These are phyloP conservation scores for Paramecium biaurelia DNA, from an alignment of 73 alveolate genomes.

Conservation along the genomic window DNA sequence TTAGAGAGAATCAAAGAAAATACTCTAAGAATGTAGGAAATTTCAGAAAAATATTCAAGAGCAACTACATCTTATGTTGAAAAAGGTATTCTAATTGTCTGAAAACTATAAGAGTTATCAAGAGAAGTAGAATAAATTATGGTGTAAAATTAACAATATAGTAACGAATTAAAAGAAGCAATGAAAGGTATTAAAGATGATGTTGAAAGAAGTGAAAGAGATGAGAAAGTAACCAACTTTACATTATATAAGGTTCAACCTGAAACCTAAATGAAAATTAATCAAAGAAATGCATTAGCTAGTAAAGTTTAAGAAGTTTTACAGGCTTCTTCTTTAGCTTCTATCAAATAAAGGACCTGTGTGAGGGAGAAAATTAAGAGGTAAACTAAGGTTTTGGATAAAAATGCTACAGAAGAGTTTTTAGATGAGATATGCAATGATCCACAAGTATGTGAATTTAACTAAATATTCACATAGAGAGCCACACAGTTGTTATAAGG, in stretches of 20 bases:
- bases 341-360: not conserved
- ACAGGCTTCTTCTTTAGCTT: not conserved
- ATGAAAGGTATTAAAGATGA: not conserved
- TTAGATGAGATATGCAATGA: conserved; percentile 48
- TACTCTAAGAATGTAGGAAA: not conserved
- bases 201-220: not conserved
- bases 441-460: not conserved
- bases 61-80: not conserved
- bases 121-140: conserved; percentile 38
- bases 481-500: conserved; percentile 14
- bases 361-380: conserved; percentile 26
- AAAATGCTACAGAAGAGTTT: not conserved
- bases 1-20: conserved; percentile 27
- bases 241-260: not conserved
- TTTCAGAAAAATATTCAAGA: not conserved
- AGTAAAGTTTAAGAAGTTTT: conserved; percentile 30
- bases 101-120: not conserved
- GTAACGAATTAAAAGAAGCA: not conserved
- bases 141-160: not conserved
- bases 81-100: not conserved
- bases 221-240: not conserved
- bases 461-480: not conserved
- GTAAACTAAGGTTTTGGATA: conserved; percentile 12
- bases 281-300: not conserved
- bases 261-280: conserved; percentile 28